Evolutionary conservation across 345 rosid species (phyloP).

Genomic region (Combretum micranthum): DNA sequence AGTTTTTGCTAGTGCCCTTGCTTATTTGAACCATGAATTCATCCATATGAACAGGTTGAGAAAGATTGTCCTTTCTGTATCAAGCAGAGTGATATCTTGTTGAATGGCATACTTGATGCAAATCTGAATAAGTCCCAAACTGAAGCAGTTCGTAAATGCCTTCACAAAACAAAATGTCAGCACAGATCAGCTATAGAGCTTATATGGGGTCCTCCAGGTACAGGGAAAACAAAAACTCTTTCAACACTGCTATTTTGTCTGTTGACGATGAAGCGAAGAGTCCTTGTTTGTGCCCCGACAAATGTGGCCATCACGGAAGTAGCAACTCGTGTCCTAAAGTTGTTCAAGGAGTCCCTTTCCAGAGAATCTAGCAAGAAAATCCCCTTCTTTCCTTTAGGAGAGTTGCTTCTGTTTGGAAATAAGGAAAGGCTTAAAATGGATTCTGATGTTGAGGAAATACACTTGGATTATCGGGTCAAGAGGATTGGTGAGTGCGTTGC

Average conservation of each 20-base stretch:
- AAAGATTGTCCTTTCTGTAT: conserved; percentile 16
- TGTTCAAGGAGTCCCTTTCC: conserved; percentile 18
- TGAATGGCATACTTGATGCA: conserved; percentile 1
- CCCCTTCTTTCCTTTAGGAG: conserved; percentile 14
- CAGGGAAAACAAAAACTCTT: conserved; percentile 46
- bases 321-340: conserved; percentile 31
- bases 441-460: too few relatives aligned
- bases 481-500: conserved; percentile 15
- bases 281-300: conserved; percentile 40
- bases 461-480: conserved; percentile 19
- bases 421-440: too few relatives aligned
- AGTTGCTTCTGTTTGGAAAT: conserved; percentile 39
- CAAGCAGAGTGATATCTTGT: background rate
- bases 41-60: conserved; percentile 17
- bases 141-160: conserved; percentile 19
- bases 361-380: conserved; percentile 2
- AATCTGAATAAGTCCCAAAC: conserved; percentile 29
- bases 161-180: conserved; percentile 13
- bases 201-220: conserved; percentile 55
- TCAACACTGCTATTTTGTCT: conserved; percentile 24
- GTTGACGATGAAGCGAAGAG: conserved; percentile 26
- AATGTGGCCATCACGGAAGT: conserved; percentile 42
- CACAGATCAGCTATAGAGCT: conserved; percentile 29
- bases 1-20: background rate
- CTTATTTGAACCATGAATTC: background rate